Base-by-base conservation (phyloP, 2,329 filamentous ascomycete species). In the Trichoderma citrinoviride region DNA sequence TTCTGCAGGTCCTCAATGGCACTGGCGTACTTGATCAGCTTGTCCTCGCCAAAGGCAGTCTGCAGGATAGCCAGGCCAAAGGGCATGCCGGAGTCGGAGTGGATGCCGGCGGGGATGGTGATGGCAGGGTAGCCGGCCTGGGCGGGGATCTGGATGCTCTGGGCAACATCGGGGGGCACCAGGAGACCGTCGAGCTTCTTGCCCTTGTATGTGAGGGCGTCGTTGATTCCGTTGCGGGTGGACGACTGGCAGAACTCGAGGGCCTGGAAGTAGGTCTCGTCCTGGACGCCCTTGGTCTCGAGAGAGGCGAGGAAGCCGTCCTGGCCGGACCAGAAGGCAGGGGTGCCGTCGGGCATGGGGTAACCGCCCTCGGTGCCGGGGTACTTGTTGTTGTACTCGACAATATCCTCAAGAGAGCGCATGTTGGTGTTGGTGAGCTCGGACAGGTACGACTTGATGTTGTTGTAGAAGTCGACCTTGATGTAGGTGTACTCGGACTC, bases 121-220 rank as follows among this genome's bases (percentile, higher is more conserved):
- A 92, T 80, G 72, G 90, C 82, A 0, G 90, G 90, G 71, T 92
- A 93, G 0, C 90, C 89, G 5, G 90, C 90, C 76, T 92, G 89
- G 0, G 90, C 90, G 0, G 89, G 87, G 66, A 91, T 84, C 75
- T 91, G 86, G 67, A 86, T 86, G 4, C 85, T 84, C 73, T 90
- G 87, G 0, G 83, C 89, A 3, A 89, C 87, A 71, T 90, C 86
- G 0, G 88, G 81, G 5, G 90, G 90, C 0, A 91, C 87, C 1
- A 93, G 79, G 2, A 93, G 78, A 1, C 84, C 90, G 64, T 86
- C 82, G 1, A 92, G 77, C 21, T 75, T 77, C 54, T 72, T 74
- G 4, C 77, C 78, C 23, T 79, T 74, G 68, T 81, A 73, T 7
- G 71, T 75, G 7, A 93, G 79, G 2, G 89, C 90, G 12, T 85